Percentiles rank a stretch among this genome's conserved stretches.
Conservation (phyloP, 2,329 filamentous ascomycete genomes). For the Bipolaris sorokiniana region DNA sequence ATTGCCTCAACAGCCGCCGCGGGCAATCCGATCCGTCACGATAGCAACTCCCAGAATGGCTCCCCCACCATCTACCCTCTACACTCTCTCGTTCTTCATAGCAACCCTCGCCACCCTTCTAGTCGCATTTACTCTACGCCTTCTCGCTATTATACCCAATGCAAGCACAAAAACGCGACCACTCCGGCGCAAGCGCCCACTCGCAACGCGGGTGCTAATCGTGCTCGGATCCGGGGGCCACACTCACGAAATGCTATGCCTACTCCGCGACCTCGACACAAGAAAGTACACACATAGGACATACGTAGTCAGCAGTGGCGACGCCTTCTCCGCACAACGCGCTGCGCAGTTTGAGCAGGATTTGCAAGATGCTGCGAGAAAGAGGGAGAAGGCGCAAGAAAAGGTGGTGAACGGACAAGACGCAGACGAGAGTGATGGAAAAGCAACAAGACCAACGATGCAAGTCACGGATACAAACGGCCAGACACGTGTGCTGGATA, state of each 20-base stretch:
- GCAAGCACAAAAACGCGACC: slow-evolving; percentile 28
- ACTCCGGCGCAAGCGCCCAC: slow-evolving; percentile 32
- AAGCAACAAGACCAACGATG: not conserved
- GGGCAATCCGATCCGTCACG: not conserved
- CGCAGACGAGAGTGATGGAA: not conserved
- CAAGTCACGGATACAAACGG: slow-evolving; percentile 11
- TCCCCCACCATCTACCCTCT: slow-evolving; percentile 27
- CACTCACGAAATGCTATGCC: slow-evolving; percentile 90
- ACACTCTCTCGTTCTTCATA: slow-evolving; percentile 38
- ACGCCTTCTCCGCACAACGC: slow-evolving; percentile 70
- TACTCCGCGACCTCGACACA: slow-evolving; percentile 67
- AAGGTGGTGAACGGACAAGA: not conserved
- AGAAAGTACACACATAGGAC: slow-evolving; percentile 67
- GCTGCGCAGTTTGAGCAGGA: slow-evolving; percentile 67
- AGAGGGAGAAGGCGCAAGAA: slow-evolving; percentile 3
- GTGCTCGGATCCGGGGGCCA: slow-evolving; percentile 93
- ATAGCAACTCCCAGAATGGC: slow-evolving; percentile 22
- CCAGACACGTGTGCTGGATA: not conserved
- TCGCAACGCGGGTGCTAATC: slow-evolving; percentile 69
- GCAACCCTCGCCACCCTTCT: slow-evolving; percentile 44
- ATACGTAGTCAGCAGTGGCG: slow-evolving; percentile 80
- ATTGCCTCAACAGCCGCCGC: not conserved
- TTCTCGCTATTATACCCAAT: slow-evolving; percentile 50
- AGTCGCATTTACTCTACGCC: slow-evolving; percentile 45
- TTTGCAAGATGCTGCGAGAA: slow-evolving; percentile 31